These are phyloP conservation scores for Colletotrichum sp. DNA, from an alignment of 2,329 filamentous ascomycete genomes.

Conservation along the genomic window DNA sequence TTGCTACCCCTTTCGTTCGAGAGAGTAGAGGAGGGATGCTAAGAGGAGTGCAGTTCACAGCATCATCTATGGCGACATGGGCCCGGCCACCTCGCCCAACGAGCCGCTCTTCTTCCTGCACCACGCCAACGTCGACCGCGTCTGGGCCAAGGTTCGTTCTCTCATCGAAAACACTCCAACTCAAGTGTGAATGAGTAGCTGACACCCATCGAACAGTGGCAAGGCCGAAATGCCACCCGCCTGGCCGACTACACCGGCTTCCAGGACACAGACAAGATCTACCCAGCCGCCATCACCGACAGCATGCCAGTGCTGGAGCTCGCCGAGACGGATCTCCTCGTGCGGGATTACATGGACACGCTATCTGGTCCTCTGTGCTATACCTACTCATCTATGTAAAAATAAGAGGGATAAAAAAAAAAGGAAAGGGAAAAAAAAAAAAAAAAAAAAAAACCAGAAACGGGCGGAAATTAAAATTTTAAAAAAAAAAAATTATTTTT, in stretches of 20 bases:
- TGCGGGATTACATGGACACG: constrained; percentile 25
- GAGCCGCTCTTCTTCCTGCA: constrained; percentile 34
- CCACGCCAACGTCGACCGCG: constrained; percentile 31
- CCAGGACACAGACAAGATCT: neutral
- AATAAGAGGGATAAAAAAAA: neutral
- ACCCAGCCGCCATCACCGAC: constrained; percentile 11
- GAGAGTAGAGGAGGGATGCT: too few relatives aligned
- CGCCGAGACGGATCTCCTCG: constrained; percentile 9
- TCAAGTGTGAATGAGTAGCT: neutral
- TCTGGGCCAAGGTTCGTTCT: constrained; percentile 24
- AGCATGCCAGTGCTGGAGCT: constrained; percentile 21
- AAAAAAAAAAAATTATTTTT: too few relatives aligned
- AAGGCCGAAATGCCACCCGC: constrained; percentile 22
- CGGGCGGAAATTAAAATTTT: too few relatives aligned
- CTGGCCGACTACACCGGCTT: constrained; percentile 24
- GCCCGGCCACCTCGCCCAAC: constrained; percentile 28
- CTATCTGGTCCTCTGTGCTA: constrained; percentile 22
- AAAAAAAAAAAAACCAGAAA: too few relatives aligned
- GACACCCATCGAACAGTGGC: constrained; percentile 19
- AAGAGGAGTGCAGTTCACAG: neutral
- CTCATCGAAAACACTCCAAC: fast-evolving
- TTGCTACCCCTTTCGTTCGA: too few relatives aligned
- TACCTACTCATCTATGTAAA: constrained; percentile 11
- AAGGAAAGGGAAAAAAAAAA: too few relatives aligned
- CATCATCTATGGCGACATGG: constrained; percentile 29